Percentiles rank a stretch among this genome's conserved stretches.
Conservation (phyloP, 2,329 filamentous ascomycete genomes). For the Aspergillus amoenus region DNA sequence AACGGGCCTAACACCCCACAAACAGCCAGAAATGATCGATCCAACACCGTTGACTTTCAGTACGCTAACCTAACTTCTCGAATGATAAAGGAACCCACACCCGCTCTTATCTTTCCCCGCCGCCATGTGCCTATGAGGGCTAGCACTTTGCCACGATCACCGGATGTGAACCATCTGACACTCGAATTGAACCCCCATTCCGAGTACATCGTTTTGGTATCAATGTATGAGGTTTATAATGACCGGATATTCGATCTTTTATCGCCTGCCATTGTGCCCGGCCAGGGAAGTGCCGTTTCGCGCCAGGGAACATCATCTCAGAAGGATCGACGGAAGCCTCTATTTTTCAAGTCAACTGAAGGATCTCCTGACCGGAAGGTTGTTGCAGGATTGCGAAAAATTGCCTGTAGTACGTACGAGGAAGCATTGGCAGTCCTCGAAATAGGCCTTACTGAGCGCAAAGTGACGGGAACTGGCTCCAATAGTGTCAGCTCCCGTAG, state of each 20-base stretch:
- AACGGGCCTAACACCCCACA: slow-evolving; percentile 15
- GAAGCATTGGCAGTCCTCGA: slow-evolving; percentile 90
- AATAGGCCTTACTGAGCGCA: slow-evolving; percentile 80
- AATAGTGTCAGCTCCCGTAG: slow-evolving; percentile 91
- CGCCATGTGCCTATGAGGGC: slow-evolving; percentile 65
- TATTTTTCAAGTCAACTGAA: slow-evolving; percentile 92
- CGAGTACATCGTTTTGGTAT: slow-evolving; percentile 85
- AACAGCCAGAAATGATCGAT: slow-evolving; percentile 26
- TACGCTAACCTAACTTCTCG: slow-evolving; percentile 39
- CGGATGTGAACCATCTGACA: slow-evolving; percentile 70
- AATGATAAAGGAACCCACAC: slow-evolving; percentile 55
- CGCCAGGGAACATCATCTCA: slow-evolving; percentile 49
- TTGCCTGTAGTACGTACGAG: slow-evolving; percentile 76
- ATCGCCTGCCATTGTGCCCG: slow-evolving; percentile 52
- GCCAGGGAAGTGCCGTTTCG: slow-evolving; percentile 38
- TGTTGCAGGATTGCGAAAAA: slow-evolving; percentile 85
- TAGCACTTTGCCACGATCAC: slow-evolving; percentile 69
- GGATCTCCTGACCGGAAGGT: slow-evolving; percentile 87
- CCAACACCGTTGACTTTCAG: slow-evolving; percentile 21
- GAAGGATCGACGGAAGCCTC: slow-evolving; percentile 73
- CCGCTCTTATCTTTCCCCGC: slow-evolving; percentile 57
- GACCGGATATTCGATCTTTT: slow-evolving; percentile 95
- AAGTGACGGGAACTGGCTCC: slow-evolving; percentile 85
- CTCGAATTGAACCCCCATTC: slow-evolving; percentile 66
- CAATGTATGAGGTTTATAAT: slow-evolving; percentile 99